Conservation (phyloP, 2,329 filamentous ascomycete species). For the Phyllosticta ampelicida region DNA sequence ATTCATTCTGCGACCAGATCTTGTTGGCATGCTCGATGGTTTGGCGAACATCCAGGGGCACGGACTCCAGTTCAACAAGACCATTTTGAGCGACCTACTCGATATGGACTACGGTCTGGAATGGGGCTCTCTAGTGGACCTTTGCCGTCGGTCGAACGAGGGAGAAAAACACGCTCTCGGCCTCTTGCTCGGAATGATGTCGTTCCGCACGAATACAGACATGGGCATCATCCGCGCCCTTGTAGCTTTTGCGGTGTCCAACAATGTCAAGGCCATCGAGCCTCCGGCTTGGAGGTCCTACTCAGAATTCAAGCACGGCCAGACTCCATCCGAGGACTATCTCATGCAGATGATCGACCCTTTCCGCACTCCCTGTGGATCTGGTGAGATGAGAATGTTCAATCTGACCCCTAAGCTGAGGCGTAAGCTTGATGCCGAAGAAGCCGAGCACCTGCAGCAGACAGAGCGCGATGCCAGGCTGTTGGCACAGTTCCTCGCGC, state of each 20-base stretch:
- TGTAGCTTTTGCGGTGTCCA: conserved; percentile 34
- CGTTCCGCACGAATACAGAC: conserved; percentile 30
- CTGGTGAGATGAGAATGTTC: not conserved
- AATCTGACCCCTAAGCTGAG: conserved; percentile 13
- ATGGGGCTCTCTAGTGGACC: conserved; percentile 36
- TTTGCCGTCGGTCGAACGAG: conserved; percentile 20
- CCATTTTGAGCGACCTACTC: conserved; percentile 32
- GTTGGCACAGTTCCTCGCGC: conserved; percentile 31
- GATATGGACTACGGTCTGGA: conserved; percentile 25
- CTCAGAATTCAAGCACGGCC: conserved; percentile 25
- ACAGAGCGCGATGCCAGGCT: conserved; percentile 21
- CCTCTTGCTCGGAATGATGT: conserved; percentile 37
- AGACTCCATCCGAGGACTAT: conserved; percentile 23
- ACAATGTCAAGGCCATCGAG: conserved; percentile 27
- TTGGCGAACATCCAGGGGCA: not conserved
- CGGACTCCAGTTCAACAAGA: conserved; percentile 17
- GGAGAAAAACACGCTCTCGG: conserved; percentile 30
- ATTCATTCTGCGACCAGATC: not conserved
- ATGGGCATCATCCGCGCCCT: conserved; percentile 34
- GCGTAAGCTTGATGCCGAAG: conserved; percentile 11
- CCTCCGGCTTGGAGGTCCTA: conserved; percentile 25
- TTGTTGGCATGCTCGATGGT: not conserved
- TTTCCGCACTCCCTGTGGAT: not conserved
- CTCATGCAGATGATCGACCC: conserved; percentile 16
- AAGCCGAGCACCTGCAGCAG: conserved; percentile 10